Evolutionary conservation across 805 yeast genomes (phyloP).

Genomic region (Candida sphagnicola): DNA sequence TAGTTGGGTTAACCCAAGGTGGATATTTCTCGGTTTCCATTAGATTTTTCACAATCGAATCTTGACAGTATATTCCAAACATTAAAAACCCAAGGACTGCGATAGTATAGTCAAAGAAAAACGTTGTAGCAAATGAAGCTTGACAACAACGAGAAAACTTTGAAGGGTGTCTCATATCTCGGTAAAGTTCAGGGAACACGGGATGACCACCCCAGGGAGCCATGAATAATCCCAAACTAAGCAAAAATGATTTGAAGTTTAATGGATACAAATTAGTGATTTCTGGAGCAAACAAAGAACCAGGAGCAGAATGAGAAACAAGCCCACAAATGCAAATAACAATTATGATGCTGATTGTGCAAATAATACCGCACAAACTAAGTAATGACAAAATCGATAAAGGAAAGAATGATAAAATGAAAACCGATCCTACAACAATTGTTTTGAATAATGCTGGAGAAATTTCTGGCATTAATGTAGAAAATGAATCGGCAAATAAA

Average conservation of each 20-base stretch:
- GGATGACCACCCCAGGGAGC: conserved; percentile 89
- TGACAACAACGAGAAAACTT: conserved; percentile 53
- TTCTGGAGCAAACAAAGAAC: conserved; percentile 50
- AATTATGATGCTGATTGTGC: conserved; percentile 47
- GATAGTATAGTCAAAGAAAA: conserved; percentile 55
- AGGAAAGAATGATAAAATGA: conserved; percentile 52
- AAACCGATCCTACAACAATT: conserved; percentile 32
- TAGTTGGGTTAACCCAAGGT: conserved; percentile 36
- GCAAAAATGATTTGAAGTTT: conserved; percentile 31
- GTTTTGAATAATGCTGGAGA: conserved; percentile 38
- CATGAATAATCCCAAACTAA: conserved; percentile 63
- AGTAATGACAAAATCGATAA: conserved; percentile 50
- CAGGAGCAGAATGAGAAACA: conserved; percentile 39
- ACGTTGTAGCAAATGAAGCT: conserved; percentile 55
- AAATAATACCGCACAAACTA: conserved; percentile 51
- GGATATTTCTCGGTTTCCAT: conserved; percentile 69
- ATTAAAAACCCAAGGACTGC: conserved; percentile 68
- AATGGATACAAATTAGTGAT: conserved; percentile 33
- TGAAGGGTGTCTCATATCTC: conserved; percentile 67
- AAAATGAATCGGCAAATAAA: conserved; percentile 58
- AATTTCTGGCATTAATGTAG: conserved; percentile 39
- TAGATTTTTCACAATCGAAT: conserved; percentile 75
- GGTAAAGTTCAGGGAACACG: conserved; percentile 67
- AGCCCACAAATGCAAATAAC: conserved; percentile 47
- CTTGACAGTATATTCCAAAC: conserved; percentile 69